Base-by-base conservation (phyloP, 192 early-diverging fungal genomes). In the Phlyctochytrium bullatum region DNA sequence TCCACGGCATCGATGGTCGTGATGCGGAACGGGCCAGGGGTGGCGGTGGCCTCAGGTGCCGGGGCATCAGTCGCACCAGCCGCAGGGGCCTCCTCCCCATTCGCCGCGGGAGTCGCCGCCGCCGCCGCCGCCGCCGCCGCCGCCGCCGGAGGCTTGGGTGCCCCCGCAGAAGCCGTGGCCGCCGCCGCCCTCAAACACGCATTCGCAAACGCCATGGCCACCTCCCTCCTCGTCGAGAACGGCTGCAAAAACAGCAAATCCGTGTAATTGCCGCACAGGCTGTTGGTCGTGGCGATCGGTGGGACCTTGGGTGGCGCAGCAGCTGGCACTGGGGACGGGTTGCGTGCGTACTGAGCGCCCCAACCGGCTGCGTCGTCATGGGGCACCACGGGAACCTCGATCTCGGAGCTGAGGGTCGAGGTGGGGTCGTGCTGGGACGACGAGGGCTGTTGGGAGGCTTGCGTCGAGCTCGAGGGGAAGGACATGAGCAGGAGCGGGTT, bases 201-300 rank as follows among this genome's bases (percentile, higher is more conserved):
- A 1, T 81, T 80, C 33, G 91, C 82, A 64, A 97, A 74, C 1
- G 89, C 84, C 17, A 90, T 88, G 0, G 94, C 92, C 33, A 99
- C 83, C 36, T 90, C 80, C 33, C 90, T 87, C 27, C 95, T 89
- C 6, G 90, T 93, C 36, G 85, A 77, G 75, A 87, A 96, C 0
- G 90, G 85, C 70, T 97, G 95, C 23, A 90, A 78, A 36, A 85
- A 82, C 33, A 99, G 82, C 29, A 99, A 77, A n/a, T 90, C 82
- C 14, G 87, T 84, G 69, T 94, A 97, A 73, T 92, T 88, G 2
- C 86, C 86, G 3, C 77, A 79, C 28, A 98, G 82, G n/a, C 82
- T 82, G 34, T 75, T 40, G 90, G 73, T 10, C 76, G 67, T 34
- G 27, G 30, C 16, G 52, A 23, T 67, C 57, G 17, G 30, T 12